A percentile compares a stretch with the other conserved stretches of the same genome.
Conservation (phyloP, 1,284 basidiomycete species). For the Schizophyllum commune region DNA sequence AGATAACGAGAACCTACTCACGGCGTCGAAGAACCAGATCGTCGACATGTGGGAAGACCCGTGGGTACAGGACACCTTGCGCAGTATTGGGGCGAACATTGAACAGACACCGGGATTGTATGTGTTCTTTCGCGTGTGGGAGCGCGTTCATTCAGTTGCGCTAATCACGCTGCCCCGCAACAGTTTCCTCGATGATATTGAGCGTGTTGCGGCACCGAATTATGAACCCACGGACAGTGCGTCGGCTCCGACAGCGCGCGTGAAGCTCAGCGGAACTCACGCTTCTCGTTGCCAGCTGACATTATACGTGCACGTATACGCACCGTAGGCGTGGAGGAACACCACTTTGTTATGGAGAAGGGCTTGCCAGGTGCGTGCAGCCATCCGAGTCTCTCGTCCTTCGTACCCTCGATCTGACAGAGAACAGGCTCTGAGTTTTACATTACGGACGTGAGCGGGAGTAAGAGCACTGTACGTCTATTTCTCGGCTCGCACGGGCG, state of each 20-base stretch:
- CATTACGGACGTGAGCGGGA: conserved; percentile 65
- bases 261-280: conserved; percentile 1
- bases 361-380: conserved; percentile 22
- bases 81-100: conserved; percentile 24
- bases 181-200: conserved; percentile 60
- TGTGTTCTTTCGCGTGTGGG: conserved; percentile 19
- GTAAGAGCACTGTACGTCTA: conserved; percentile 38
- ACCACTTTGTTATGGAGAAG: conserved; percentile 47
- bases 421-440: conserved; percentile 46
- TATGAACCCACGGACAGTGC: conserved; percentile 54
- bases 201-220: conserved; percentile 42
- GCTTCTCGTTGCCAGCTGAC: conserved; percentile 31
- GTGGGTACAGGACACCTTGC: conserved; percentile 42
- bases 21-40: conserved; percentile 37
- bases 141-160: not conserved
- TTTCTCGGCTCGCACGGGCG: not conserved
- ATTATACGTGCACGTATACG: conserved; percentile 59
- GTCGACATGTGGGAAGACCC: conserved; percentile 52
- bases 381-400: not conserved
- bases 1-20: conserved; percentile 3
- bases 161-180: not conserved
- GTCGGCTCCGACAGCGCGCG: conserved; percentile 9
- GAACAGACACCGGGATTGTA: conserved; percentile 61
- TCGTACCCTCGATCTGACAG: conserved; percentile 15
- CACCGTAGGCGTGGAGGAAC: conserved; percentile 64